Evolutionary conservation across 805 yeast genomes (phyloP), one percentile per base, ranked within the genome.

Genomic region (Wickerhamomyces tratensis): DNA sequence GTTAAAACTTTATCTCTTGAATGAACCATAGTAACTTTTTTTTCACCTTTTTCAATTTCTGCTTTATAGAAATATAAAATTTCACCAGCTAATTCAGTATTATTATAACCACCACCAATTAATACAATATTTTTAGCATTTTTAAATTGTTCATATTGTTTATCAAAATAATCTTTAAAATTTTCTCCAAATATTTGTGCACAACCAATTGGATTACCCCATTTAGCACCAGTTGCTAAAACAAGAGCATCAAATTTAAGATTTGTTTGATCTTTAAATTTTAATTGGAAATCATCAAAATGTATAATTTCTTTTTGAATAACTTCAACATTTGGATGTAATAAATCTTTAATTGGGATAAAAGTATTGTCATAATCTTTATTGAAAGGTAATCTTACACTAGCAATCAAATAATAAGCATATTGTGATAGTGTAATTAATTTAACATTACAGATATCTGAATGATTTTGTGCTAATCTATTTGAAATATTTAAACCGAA

Each of bases 41-140:
- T 61, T 20, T 39, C 36, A 5, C 53, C 54, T 3, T 38, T 13
- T 13, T 33, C 33, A 14, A 53, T 25, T 7, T 51, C 51, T 1
- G 41, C 39, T 10, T 42, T 37, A 42, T 45, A 61, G 12, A 37
- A 35, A 39, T 41, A 35, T 4, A 50, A 44, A 12, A 59, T 33
- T 42, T 61, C 65, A 33, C 64, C 65, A 12, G 47, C 52, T 5
- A 61, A 38, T 41, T 61, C 65, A 35, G 43, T 44, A 25, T 61
- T 61, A 30, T 47, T 49, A 35, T 49, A 48, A 3, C 64, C 65
- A 25, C 59, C 64, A 29, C 65, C 65, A 6, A 59, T 45, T 27
- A 61, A 34, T 5, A 50, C 54, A 14, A 61, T 52, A 34, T 50
- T 43, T 35, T 54, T 49, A 1, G 63, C 59, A 5, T 40, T 37